Evolutionary conservation across 148 eudicot genomes (phyloP).

Genomic region (Rhododendron kiyosumense): DNA sequence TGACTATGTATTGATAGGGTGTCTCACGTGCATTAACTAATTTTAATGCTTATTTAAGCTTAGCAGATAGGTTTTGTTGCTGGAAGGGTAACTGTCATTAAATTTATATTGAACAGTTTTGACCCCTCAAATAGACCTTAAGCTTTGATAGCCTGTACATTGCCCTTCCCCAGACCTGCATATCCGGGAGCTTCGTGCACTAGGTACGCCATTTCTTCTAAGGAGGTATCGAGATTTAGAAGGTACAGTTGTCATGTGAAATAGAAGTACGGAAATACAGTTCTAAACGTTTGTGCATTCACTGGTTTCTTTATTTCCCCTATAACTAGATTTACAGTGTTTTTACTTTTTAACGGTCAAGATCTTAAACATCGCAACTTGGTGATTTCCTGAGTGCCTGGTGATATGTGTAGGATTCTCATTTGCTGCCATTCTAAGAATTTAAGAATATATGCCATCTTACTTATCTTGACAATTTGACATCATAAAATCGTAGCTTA

Average conservation of each 20-base stretch:
- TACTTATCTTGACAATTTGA: not conserved
- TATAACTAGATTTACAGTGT: not conserved
- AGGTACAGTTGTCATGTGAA: not conserved
- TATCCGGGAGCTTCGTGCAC: not conserved
- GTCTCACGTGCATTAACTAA: not conserved
- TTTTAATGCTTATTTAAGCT: not conserved
- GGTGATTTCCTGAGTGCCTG: not conserved
- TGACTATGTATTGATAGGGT: not conserved
- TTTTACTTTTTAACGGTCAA: not conserved
- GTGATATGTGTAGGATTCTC: not conserved
- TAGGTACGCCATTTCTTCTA: not conserved
- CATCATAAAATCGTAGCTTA: not conserved
- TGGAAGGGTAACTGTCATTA: not conserved
- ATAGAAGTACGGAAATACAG: not conserved
- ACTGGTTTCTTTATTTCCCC: not conserved
- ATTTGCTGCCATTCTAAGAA: not conserved
- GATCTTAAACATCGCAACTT: not conserved
- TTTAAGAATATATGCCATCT: not conserved
- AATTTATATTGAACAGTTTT: not conserved
- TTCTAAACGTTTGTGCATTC: not conserved
- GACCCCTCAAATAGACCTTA: not conserved
- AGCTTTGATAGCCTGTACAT: slow-evolving; percentile 2
- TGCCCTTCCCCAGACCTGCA: not conserved
- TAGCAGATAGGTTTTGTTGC: not conserved
- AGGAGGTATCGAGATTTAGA: not conserved